Conservation (phyloP, 306 rosid genomes). For the Arachis hypogaea region DNA sequence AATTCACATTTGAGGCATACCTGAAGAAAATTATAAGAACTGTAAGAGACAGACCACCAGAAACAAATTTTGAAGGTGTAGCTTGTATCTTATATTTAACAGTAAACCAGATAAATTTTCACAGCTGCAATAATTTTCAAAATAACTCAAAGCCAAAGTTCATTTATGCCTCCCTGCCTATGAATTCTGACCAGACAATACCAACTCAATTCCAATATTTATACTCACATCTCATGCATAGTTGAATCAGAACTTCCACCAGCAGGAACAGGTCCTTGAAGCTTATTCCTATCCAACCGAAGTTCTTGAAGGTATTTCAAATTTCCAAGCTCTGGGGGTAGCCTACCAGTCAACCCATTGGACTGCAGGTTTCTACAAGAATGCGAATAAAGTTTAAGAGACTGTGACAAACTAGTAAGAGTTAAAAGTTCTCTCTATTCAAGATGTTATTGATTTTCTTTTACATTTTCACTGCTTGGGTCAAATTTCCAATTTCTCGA, state of each 20-base stretch:
- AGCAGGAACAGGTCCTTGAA: constrained; percentile 76
- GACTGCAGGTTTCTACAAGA: constrained; percentile 78
- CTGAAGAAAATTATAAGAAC: constrained; percentile 56
- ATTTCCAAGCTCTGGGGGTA: constrained; percentile 77
- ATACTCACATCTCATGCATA: constrained; percentile 65
- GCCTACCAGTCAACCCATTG: constrained; percentile 78
- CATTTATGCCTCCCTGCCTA: neutral
- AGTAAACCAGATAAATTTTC: constrained; percentile 30
- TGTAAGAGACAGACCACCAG: constrained; percentile 33
- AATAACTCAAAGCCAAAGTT: neutral
- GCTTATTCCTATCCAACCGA: constrained; percentile 83
- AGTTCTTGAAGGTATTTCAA: constrained; percentile 78
- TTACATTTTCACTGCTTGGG: constrained; percentile 74
- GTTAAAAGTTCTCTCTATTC: neutral
- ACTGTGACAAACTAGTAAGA: constrained; percentile 14
- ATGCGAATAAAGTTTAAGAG: constrained; percentile 33
- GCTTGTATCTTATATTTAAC: constrained; percentile 10
- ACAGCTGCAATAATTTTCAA: neutral
- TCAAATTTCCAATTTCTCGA: constrained; percentile 71
- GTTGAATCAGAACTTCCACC: constrained; percentile 48
- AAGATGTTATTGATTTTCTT: constrained; percentile 14
- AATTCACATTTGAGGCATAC: constrained; percentile 58
- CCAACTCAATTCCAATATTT: neutral
- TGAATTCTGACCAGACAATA: neutral
- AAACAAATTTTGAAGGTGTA: constrained; percentile 21